Conservation (phyloP, 331 rosid species). For the Stylosanthes scabra region DNA sequence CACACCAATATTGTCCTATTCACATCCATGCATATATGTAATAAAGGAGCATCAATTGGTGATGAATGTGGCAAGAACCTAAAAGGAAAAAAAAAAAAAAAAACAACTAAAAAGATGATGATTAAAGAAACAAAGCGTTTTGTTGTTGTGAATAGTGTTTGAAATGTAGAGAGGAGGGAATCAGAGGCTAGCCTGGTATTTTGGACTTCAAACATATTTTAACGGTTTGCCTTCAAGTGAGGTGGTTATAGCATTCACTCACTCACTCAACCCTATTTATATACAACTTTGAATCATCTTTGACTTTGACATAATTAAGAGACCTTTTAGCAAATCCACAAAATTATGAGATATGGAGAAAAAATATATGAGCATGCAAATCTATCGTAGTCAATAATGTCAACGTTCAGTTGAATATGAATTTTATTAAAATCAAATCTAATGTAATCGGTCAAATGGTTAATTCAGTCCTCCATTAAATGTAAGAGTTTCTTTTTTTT, state of each 20-base stretch:
- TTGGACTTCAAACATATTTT: slow-evolving; percentile 46
- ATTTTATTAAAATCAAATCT: no score
- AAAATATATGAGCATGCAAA: not conserved
- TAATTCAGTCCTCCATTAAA: no score
- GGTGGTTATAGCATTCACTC: slow-evolving; percentile 30
- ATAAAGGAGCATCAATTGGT: not conserved
- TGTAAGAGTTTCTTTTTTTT: no score
- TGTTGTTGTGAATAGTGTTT: not conserved
- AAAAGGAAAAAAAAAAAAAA: no score
- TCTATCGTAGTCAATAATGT: not conserved
- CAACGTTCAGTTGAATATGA: not conserved
- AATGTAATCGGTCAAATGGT: no score
- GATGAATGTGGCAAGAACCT: no score
- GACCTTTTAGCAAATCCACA: slow-evolving; percentile 29
- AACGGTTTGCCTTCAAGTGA: slow-evolving; percentile 42
- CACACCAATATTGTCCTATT: slow-evolving; percentile 53
- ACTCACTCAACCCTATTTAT: slow-evolving; percentile 18
- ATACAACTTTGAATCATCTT: slow-evolving; percentile 1
- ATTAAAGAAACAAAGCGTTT: no score
- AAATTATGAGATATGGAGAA: not conserved
- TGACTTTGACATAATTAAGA: slow-evolving; percentile 1
- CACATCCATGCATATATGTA: not conserved
- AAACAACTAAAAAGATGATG: no score
- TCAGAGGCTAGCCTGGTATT: slow-evolving; percentile 48
- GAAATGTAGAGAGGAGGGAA: not conserved